Base-by-base conservation (phyloP, 2,329 filamentous ascomycete genomes). In the Colletotrichum musicola region DNA sequence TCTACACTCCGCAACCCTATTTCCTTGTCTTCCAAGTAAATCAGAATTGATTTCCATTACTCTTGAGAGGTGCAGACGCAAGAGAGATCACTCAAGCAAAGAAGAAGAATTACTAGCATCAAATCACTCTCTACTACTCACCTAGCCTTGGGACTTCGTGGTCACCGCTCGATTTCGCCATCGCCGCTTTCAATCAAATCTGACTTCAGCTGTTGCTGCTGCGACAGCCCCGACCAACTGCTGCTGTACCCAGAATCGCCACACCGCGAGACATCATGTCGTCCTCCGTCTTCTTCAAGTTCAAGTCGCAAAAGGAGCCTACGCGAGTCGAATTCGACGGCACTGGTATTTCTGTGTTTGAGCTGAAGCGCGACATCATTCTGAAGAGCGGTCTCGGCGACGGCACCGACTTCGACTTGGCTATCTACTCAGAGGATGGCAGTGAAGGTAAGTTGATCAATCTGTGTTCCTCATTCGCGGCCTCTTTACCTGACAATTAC, bases 271-370 rank as follows among this genome's bases (percentile, higher is more conserved):
- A 58, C 84, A 89, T 77, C 77, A 98, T 98, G 95, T 90, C 94
- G 79, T 97, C 96, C 65, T 98, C 95, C 73, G 96, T 99, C 78
- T 98, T 98, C 84, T 99, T 98, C 93, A 97, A 97, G 84, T 99
- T 99, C 91, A 98, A 98, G 84, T 98, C 95, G 75, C 94, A 97
- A 79, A 98, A 94, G 84, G 96, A 98, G 79, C 93, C 94, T 69
- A 94, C 94, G 66, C 90, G 95, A 77, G 94, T 99, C 76, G 93
- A 95, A 77, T 98, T 99, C 81, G 95, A 99, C 82, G 96, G 96
- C 78, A 98, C 95, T 75, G 94, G 94, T 81, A 97, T 98, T 78
- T 97, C 95, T 71, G 96, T 98, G 72, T 99, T 98, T 83, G 97
- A 99, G 79, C 87, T 99, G 78, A 99, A 99, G 85, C 93, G 95